Evolutionary conservation across 2,329 filamentous ascomycete genomes (phyloP).

Genomic region (Phaeosphaeria sp.): DNA sequence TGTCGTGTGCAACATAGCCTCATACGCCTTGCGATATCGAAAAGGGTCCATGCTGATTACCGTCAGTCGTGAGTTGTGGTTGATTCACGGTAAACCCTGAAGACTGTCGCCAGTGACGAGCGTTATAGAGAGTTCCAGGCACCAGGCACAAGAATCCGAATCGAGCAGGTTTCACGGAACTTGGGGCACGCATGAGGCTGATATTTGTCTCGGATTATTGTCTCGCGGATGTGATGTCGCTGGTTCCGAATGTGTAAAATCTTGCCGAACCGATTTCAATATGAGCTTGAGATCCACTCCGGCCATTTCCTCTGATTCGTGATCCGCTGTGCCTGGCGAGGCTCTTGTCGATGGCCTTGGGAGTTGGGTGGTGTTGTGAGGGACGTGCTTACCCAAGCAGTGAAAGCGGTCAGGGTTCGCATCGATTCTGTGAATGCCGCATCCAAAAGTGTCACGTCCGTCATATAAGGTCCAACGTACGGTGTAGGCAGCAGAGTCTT

Average conservation of each 20-base stretch:
- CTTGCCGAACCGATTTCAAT: slow-evolving; percentile 16
- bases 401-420: slow-evolving; percentile 28
- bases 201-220: slow-evolving; percentile 9
- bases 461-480: slow-evolving; percentile 13
- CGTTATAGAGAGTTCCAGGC: slow-evolving; percentile 1
- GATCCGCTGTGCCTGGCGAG: slow-evolving; percentile 15
- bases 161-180: slow-evolving; percentile 2
- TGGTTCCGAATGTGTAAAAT: neutral
- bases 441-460: slow-evolving; percentile 18
- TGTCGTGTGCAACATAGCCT: slow-evolving; percentile 46
- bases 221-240: neutral
- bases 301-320: slow-evolving; percentile 26
- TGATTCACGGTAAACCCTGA: neutral
- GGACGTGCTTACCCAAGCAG: slow-evolving; percentile 31
- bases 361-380: slow-evolving; percentile 18
- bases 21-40: slow-evolving; percentile 46
- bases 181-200: slow-evolving; percentile 14
- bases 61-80: slow-evolving; percentile 15
- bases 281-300: slow-evolving; percentile 14
- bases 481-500: slow-evolving; percentile 18
- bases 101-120: neutral
- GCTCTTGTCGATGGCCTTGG: slow-evolving; percentile 12
- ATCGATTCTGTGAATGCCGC: slow-evolving; percentile 15
- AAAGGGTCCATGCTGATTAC: slow-evolving; percentile 44
- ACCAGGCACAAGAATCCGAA: slow-evolving; percentile 3